phyloP scores from a whole-genome alignment of 1,284 basidiomycete genomes.

The Ustilago loliicola region DNA sequence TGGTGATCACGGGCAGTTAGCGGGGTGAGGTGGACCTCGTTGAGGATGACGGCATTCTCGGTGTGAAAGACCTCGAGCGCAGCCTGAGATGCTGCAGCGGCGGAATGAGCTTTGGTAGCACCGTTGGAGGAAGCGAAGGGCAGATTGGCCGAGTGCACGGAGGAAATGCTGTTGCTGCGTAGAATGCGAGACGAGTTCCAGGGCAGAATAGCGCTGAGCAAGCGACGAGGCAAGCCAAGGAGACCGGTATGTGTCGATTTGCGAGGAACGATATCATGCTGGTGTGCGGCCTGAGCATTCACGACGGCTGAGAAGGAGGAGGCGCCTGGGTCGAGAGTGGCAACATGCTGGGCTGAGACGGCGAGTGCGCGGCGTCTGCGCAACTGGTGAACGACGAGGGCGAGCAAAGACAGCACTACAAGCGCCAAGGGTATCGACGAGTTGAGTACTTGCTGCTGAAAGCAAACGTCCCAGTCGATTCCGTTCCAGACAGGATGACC shows the following conservation, averaged over 20 bases:
- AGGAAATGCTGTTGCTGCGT: constrained; percentile 31
- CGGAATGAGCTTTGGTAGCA: constrained; percentile 3
- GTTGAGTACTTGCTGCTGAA: constrained; percentile 52
- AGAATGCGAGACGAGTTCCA: constrained; percentile 57
- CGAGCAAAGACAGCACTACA: constrained; percentile 38
- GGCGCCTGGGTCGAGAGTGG: constrained; percentile 55
- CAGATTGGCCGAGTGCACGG: constrained; percentile 15
- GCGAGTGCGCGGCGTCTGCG: constrained; percentile 36
- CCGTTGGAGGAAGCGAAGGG: constrained; percentile 24
- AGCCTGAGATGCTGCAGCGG: constrained; percentile 41
- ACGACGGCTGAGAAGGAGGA: constrained; percentile 45
- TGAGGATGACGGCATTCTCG: constrained; percentile 68
- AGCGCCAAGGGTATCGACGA: constrained; percentile 39
- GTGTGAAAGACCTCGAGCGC: constrained; percentile 63
- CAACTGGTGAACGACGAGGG: constrained; percentile 39
- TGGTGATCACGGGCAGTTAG: constrained; percentile 23
- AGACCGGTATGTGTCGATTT: constrained; percentile 7
- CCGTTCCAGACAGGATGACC: constrained; percentile 45
- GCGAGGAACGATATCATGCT: neutral
- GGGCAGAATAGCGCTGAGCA: constrained; percentile 45
- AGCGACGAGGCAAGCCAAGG: constrained; percentile 23
- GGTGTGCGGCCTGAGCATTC: constrained; percentile 17
- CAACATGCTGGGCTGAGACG: constrained; percentile 49
- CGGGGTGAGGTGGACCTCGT: constrained; percentile 65
- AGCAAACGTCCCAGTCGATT: constrained; percentile 52